Evolutionary conservation across 306 rosid genomes (phyloP).

Genomic region (Malus asiatica): DNA sequence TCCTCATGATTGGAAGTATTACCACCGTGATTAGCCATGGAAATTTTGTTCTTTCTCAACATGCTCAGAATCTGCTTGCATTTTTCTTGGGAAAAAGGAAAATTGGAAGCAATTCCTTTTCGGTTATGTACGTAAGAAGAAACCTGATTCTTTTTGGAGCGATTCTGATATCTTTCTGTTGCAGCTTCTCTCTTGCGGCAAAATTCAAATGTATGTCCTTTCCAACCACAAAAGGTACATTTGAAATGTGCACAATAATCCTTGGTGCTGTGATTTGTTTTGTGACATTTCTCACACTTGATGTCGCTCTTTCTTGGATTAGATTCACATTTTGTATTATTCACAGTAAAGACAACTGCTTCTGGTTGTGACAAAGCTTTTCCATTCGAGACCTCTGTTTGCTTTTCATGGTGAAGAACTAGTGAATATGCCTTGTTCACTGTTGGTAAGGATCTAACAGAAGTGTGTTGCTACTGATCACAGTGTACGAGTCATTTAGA

Average conservation of each 20-base stretch:
- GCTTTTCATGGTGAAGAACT: too few relatives aligned
- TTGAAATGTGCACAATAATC: background rate
- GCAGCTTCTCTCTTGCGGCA: background rate
- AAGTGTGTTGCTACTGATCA: too few relatives aligned
- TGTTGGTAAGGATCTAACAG: too few relatives aligned
- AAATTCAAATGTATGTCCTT: background rate
- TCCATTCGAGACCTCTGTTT: too few relatives aligned
- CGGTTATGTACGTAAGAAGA: background rate
- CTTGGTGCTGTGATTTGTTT: background rate
- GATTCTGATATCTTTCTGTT: too few relatives aligned
- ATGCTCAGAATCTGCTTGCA: background rate
- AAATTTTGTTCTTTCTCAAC: background rate
- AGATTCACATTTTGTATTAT: background rate
- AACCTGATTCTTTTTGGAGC: background rate
- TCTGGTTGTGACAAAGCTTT: too few relatives aligned
- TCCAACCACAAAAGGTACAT: background rate
- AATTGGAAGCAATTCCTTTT: background rate
- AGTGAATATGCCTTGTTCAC: too few relatives aligned
- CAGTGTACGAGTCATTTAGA: too few relatives aligned
- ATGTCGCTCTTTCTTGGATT: background rate
- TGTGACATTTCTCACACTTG: background rate
- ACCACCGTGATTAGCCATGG: background rate
- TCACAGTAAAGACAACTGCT: background rate
- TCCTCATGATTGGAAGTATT: too few relatives aligned
- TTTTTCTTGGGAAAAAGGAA: background rate